Base-by-base conservation (phyloP, 2,329 filamentous ascomycete species). In the Trichophaea hybrida region DNA sequence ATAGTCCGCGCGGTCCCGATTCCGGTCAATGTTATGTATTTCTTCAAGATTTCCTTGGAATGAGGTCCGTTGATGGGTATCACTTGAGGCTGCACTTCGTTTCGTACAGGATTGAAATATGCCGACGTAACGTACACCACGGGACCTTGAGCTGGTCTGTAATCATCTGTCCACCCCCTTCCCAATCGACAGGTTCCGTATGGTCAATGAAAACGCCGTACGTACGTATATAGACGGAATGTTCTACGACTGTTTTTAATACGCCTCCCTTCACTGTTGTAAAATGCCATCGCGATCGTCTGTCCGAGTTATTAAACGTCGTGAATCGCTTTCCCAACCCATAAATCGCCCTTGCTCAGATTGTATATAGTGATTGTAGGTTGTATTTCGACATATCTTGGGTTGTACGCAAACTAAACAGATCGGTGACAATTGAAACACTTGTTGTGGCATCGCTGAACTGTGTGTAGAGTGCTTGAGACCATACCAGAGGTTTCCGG, bases 141-240 rank as follows among this genome's bases (percentile, higher is more conserved):
- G 89, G 84, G 0, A 80, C 82, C 64, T 83, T 76, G 4, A 88
- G 50, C 79, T 81, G 1, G 83, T 82, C 72, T 88, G 85, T 3
- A 88, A 77, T 55, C 85, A 76, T 46, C 78, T 83, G 61, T 80
- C n/a, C 85, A 74, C 73, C 88, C 85, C 64, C 82, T 86, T 2
- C 85, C 84, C 88, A 74, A 59, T 86, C 84, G 5, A 88, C 80
- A 50, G 77, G 78, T 24, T 84, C 84, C 0, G 84, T 77, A 5
- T 81, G 80, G 69, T 88, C 85, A 61, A 89, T 80, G 69, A 89
- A 88, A 35, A 89, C 75, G 17, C 86, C 86, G 69, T 89, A 90
- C 0, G 68, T 80, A 84, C 65, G 86, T 73, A 77, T 80, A 86
- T 24, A 70, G 86, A 85, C 0, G 80, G 79, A 1, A 86, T 72